Evolutionary conservation across 2,329 filamentous ascomycete genomes (phyloP), one percentile per base, ranked within the genome.

Genomic region (Cladosporium halotolerans): DNA sequence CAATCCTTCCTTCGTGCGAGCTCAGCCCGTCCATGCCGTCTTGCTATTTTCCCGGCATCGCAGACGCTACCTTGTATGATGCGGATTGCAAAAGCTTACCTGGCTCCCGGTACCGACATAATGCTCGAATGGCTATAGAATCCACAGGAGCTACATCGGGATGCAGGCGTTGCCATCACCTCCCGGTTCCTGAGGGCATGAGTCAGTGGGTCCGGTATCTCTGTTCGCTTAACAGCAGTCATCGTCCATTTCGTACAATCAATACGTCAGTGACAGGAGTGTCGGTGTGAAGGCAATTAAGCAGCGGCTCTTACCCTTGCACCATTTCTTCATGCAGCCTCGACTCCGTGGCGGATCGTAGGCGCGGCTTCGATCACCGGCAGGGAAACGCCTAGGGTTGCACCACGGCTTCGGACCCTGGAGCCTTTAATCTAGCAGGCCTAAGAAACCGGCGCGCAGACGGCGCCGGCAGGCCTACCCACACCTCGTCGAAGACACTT

Each of bases 121-220:
- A 49, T 49, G 46, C 46, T 41, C 36, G 46, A 49, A 18, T 28
- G 9, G 10, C 23, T 49, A 49, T 49, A 23, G 38, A 49, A 49
- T 9, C 46, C 36, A 49, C 38, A 47, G 11, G 23, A 45, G 34
- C 33, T 39, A 19, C 11, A 32, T 16, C 1, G 18, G 10, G 16
- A n/a, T 28, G 3, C 9, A n/a, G 41, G 31, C 19, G 31, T 19
- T 28, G 23, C 23, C 23, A 28, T 28, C 23, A 28, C 23, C n/a
- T 9, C 34, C 11, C 34, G 34, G 34, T 38, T 11, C 34, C 34
- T 38, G 34, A 38, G 9, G 1, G 34, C 34, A 38, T 11, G 10
- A 38, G 34, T 38, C 23, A 28, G 23, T 7, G 23, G 23, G 23
- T 28, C 23, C 23, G 23, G 23, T 28, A 28, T 28, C 23, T 28